phyloP scores from a whole-genome alignment of 805 yeast genomes.

The Ogataea nakhonphanomensis region DNA sequence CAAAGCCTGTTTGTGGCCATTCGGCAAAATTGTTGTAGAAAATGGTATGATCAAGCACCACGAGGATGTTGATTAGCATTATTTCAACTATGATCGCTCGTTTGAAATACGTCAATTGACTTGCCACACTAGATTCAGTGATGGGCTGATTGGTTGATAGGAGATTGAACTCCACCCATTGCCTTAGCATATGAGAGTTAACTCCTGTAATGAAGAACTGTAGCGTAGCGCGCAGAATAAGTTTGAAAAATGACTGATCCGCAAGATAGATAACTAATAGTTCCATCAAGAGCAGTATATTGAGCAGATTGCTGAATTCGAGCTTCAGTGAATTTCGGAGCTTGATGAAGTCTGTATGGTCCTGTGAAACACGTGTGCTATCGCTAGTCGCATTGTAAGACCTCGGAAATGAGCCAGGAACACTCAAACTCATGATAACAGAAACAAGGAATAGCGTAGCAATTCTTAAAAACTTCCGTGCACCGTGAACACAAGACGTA shows the following conservation, averaged over 20 bases:
- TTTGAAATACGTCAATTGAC: slow-evolving; percentile 13
- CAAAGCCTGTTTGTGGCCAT: neutral
- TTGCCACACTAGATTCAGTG: slow-evolving; percentile 9
- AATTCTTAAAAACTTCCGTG: slow-evolving; percentile 4
- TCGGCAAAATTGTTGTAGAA: slow-evolving; percentile 4
- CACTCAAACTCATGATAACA: slow-evolving; percentile 1
- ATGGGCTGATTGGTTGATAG: slow-evolving; percentile 10
- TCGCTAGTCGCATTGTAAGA: slow-evolving; percentile 2
- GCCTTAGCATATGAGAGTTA: slow-evolving; percentile 13
- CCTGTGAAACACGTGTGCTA: neutral
- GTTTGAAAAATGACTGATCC: slow-evolving; percentile 26
- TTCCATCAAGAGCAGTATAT: slow-evolving; percentile 18
- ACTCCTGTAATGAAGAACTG: slow-evolving; percentile 21
- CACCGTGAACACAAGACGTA: slow-evolving; percentile 2
- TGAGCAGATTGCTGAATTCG: slow-evolving; percentile 12
- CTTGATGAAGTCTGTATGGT: slow-evolving; percentile 14
- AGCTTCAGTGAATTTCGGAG: slow-evolving; percentile 15
- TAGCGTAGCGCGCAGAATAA: slow-evolving; percentile 18
- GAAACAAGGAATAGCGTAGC: neutral
- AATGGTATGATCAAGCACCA: slow-evolving; percentile 18
- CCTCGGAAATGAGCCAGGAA: slow-evolving; percentile 10
- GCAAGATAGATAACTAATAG: slow-evolving; percentile 21
- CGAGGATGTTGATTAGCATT: slow-evolving; percentile 13
- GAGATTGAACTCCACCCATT: slow-evolving; percentile 19
- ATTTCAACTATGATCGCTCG: slow-evolving; percentile 17